These are phyloP conservation scores for Plasmodium inui DNA, from an alignment of 169 alveolate genomes.

Conservation along the genomic window DNA sequence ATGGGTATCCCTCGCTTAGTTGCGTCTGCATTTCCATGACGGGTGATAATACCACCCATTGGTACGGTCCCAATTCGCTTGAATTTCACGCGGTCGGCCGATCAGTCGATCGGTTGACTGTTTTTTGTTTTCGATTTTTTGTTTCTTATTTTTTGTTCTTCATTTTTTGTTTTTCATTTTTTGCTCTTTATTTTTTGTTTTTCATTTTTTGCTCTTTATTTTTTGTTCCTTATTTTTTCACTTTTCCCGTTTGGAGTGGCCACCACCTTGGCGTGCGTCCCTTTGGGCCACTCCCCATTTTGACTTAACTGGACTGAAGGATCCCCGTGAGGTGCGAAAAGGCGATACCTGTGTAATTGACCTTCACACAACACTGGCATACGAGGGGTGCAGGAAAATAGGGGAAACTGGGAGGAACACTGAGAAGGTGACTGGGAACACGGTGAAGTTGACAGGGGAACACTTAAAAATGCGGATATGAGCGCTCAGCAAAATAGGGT, in stretches of 20 bases:
- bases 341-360: not conserved
- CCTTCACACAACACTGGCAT: not conserved
- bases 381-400: not conserved
- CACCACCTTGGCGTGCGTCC: not conserved
- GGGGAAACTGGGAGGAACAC: not conserved
- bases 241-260: not conserved
- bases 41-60: not conserved
- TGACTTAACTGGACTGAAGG: not conserved
- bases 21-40: not conserved
- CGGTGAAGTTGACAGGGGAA: too few relatives aligned
- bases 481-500: not conserved
- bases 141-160: not conserved
- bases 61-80: not conserved
- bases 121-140: not conserved
- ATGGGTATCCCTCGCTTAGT: not conserved
- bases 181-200: not conserved
- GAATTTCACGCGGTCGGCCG: not conserved
- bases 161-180: not conserved
- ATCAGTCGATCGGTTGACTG: not conserved
- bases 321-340: not conserved
- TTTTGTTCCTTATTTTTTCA: not conserved
- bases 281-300: not conserved
- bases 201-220: not conserved
- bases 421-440: too few relatives aligned
- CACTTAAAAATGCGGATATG: too few relatives aligned